phyloP scores from a whole-genome alignment of 139 green algal species.

The Auxenochlorella pyrenoidosa region DNA sequence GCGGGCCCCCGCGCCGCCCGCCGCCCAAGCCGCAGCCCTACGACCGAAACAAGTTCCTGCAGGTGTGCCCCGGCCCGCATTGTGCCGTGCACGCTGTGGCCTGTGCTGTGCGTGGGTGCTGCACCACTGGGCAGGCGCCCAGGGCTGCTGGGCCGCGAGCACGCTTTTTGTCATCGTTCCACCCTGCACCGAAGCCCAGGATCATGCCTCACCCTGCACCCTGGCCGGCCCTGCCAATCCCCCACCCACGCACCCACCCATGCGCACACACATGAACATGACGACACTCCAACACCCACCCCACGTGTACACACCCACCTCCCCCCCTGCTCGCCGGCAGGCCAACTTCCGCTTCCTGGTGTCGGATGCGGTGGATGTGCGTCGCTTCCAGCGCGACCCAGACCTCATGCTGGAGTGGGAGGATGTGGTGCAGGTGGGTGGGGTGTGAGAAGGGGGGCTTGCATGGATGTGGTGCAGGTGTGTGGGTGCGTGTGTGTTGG shows the following conservation, averaged over 20 bases:
- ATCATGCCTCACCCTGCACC: too few relatives aligned
- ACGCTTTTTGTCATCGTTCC: too few relatives aligned
- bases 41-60: slow-evolving; percentile 75
- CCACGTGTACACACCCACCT: neutral
- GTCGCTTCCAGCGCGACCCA: slow-evolving; percentile 61
- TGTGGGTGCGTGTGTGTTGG: neutral
- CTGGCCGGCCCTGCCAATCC: too few relatives aligned
- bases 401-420: slow-evolving; percentile 76
- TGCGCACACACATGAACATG: too few relatives aligned
- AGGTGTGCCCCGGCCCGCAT: neutral
- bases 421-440: slow-evolving; percentile 21
- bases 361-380: slow-evolving; percentile 71
- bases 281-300: too few relatives aligned
- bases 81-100: neutral
- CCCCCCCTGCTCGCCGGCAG: slow-evolving; percentile 64
- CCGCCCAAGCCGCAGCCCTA: slow-evolving; percentile 59
- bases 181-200: too few relatives aligned
- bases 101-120: neutral
- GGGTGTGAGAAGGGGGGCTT: too few relatives aligned
- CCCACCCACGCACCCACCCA: too few relatives aligned
- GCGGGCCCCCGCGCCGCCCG: slow-evolving; percentile 6
- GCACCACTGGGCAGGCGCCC: too few relatives aligned
- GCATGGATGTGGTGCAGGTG: slow-evolving; percentile 32
- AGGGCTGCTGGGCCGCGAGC: too few relatives aligned
- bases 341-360: slow-evolving; percentile 90